phyloP scores from a whole-genome alignment of 2,329 filamentous ascomycete genomes.

The Rhynchosporium agropyri region DNA sequence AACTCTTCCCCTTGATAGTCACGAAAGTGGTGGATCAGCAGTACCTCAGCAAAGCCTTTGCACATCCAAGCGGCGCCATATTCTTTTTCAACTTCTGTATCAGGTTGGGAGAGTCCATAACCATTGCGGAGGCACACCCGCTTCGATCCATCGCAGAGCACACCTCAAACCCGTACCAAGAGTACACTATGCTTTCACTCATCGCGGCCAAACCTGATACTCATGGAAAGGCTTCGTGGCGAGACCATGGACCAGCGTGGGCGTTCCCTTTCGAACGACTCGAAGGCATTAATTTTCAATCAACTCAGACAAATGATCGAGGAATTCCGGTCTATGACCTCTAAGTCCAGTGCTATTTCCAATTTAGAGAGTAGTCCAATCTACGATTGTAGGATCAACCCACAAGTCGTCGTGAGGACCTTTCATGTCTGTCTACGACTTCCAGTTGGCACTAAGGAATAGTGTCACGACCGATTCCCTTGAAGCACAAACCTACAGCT shows the following conservation, averaged over 20 bases:
- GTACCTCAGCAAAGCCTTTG: too few species aligned
- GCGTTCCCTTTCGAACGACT: conserved; percentile 35
- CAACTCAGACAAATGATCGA: conserved; percentile 39
- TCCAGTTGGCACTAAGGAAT: conserved; percentile 17
- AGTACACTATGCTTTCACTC: conserved; percentile 43
- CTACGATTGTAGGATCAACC: background rate
- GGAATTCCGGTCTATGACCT: conserved; percentile 19
- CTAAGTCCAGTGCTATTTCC: background rate
- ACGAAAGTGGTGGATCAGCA: too few species aligned
- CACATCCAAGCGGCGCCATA: too few species aligned
- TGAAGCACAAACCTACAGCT: conserved; percentile 17
- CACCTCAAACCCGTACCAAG: conserved; percentile 46
- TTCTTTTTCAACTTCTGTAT: too few species aligned
- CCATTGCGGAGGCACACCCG: conserved; percentile 43
- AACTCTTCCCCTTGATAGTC: too few species aligned
- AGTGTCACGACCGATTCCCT: conserved; percentile 14
- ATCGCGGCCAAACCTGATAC: conserved; percentile 42
- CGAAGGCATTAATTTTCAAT: conserved; percentile 41
- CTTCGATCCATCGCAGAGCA: conserved; percentile 44
- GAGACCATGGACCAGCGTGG: conserved; percentile 37
- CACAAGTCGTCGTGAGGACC: conserved; percentile 1
- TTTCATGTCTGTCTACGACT: conserved; percentile 19
- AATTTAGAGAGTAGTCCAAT: conserved; percentile 20
- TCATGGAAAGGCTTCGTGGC: conserved; percentile 46
- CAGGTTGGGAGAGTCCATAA: too few species aligned